Evolutionary conservation across 768 basidiomycete genomes (phyloP).

Genomic region (Xerocomellus chrysenteron): DNA sequence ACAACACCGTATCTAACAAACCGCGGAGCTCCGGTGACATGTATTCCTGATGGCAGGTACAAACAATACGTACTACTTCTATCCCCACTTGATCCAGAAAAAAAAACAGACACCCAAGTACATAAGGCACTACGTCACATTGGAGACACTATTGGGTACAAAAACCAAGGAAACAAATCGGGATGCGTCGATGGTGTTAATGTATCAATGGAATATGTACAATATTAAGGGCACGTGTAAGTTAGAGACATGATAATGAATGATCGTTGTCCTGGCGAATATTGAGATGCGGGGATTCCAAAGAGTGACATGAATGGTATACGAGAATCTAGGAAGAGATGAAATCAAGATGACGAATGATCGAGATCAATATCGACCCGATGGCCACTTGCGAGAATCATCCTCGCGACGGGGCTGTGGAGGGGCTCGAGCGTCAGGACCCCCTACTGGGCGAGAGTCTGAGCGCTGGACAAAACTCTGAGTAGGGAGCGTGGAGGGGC

Average conservation of each 20-base stretch:
- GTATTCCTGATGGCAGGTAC: conserved; percentile 1
- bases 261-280: conserved; percentile 36
- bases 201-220: conserved; percentile 34
- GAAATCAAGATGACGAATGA: conserved; percentile 34
- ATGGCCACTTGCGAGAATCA: conserved; percentile 52
- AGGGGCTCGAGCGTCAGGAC: conserved; percentile 28
- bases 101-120: conserved; percentile 24
- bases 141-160: conserved; percentile 27
- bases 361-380: conserved; percentile 45
- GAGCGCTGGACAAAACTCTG: conserved; percentile 41
- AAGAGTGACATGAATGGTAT: conserved; percentile 35
- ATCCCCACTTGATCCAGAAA: conserved; percentile 21
- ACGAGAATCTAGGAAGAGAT: conserved; percentile 35
- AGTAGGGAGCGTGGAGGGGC: conserved; percentile 29
- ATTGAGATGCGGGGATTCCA: conserved; percentile 34
- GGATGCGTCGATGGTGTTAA: conserved; percentile 30
- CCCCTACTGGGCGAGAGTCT: conserved; percentile 38
- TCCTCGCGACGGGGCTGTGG: conserved; percentile 43
- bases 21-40: conserved; percentile 32
- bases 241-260: conserved; percentile 36
- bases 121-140: conserved; percentile 29
- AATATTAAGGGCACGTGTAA: conserved; percentile 39
- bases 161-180: conserved; percentile 17
- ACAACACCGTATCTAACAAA: conserved; percentile 11
- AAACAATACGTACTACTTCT: conserved; percentile 16